Evolutionary conservation across 176 grass and related monocot species (phyloP).

Genomic region (Eremochloa ophiuroides): DNA sequence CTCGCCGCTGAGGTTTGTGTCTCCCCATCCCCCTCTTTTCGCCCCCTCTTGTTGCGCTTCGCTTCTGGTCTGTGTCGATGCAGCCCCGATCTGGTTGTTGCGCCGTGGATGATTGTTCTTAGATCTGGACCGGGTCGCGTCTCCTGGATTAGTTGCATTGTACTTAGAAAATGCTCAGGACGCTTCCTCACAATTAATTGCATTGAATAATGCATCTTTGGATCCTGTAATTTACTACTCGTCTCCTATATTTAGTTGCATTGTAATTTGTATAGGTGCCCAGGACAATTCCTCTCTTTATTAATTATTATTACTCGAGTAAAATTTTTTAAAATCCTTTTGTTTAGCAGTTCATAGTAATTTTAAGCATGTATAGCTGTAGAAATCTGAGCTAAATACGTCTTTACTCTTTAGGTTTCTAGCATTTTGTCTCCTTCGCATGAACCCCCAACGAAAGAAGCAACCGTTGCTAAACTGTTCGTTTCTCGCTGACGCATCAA

Average conservation of each 20-base stretch:
- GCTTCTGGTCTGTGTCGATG: not conserved
- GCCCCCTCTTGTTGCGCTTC: not conserved
- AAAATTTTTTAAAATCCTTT: too few species aligned
- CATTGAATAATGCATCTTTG: too few species aligned
- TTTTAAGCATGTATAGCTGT: too few species aligned
- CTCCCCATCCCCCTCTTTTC: not conserved
- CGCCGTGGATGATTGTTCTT: not conserved
- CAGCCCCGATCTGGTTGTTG: not conserved
- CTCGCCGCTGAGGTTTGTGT: constrained; percentile 43
- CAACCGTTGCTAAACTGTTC: too few species aligned
- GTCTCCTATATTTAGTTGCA: too few species aligned
- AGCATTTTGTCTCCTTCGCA: too few species aligned
- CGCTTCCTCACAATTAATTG: not conserved
- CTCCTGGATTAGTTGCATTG: accelerated
- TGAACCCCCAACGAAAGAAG: too few species aligned
- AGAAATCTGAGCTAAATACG: not conserved
- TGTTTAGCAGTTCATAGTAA: too few species aligned
- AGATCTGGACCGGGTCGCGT: not conserved
- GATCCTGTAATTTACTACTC: not conserved
- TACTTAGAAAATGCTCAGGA: accelerated
- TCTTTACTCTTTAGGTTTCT: not conserved
- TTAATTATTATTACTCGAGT: too few species aligned
- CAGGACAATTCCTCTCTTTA: too few species aligned
- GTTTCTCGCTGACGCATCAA: too few species aligned
- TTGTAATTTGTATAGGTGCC: too few species aligned